Evolutionary conservation across 768 basidiomycete species (phyloP).

Genomic region (Termitomyces eurrhizus): DNA sequence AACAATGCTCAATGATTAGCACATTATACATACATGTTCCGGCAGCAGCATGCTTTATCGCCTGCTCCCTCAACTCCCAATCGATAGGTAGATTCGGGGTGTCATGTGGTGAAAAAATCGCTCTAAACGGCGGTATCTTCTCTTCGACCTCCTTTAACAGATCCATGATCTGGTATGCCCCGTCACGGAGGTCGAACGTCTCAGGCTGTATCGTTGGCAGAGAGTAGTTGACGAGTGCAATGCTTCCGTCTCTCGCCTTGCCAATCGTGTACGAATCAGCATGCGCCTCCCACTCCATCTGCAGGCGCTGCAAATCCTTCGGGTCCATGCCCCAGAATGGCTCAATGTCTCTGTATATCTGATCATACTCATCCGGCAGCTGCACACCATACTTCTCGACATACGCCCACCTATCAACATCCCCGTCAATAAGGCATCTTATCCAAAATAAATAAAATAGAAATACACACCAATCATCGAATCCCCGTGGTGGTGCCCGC

Average conservation of each 20-base stretch:
- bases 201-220: conserved; percentile 19
- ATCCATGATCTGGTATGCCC: conserved; percentile 28
- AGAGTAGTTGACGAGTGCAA: conserved; percentile 28
- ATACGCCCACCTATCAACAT: conserved; percentile 34
- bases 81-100: conserved; percentile 37
- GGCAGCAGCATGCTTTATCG: conserved; percentile 31
- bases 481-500: conserved; percentile 76
- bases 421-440: not conserved
- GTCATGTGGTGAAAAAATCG: conserved; percentile 49
- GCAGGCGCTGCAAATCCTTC: conserved; percentile 29
- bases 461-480: conserved; percentile 38
- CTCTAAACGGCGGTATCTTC: conserved; percentile 42
- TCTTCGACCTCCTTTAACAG: conserved; percentile 37
- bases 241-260: conserved; percentile 23
- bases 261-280: conserved; percentile 37
- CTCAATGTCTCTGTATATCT: conserved; percentile 67
- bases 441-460: not conserved
- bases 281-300: conserved; percentile 33
- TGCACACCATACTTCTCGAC: conserved; percentile 61
- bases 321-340: conserved; percentile 72
- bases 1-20: no score
- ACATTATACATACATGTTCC: conserved; percentile 30
- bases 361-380: conserved; percentile 83
- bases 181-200: conserved; percentile 22
- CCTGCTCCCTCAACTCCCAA: conserved; percentile 28